A percentile compares a stretch with the other conserved stretches of the same genome.
phyloP scores from a whole-genome alignment of 169 alveolate species.

The Plasmodium malariae region DNA sequence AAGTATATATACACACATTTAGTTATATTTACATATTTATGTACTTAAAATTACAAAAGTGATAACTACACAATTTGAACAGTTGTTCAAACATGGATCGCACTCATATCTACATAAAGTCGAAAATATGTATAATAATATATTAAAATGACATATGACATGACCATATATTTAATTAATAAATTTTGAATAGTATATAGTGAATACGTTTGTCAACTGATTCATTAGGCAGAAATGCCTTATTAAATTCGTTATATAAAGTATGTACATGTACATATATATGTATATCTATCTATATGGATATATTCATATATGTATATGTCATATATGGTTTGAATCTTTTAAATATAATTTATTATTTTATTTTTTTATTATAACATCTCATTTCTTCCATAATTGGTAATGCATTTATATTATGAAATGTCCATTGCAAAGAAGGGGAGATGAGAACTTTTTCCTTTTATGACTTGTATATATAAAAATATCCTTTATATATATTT shows the following conservation, averaged over 20 bases:
- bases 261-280: too few species aligned
- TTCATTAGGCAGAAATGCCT: too few species aligned
- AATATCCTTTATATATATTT: background rate
- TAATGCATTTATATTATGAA: constrained; percentile 8
- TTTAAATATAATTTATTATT: background rate
- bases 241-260: too few species aligned
- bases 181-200: too few species aligned
- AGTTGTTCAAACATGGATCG: background rate
- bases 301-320: background rate
- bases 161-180: too few species aligned
- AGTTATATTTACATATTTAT: background rate
- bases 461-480: background rate
- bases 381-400: constrained; percentile 72
- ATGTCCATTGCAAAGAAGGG: constrained; percentile 45
- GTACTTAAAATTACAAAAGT: background rate
- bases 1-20: too few species aligned
- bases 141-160: too few species aligned
- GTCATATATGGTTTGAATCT: background rate
- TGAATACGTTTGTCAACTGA: too few species aligned
- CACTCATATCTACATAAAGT: too few species aligned
- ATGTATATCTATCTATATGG: background rate
- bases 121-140: too few species aligned
- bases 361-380: constrained; percentile 44
- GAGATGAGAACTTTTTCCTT: constrained; percentile 10
- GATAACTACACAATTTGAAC: background rate